A percentile compares a stretch with the other conserved stretches of the same genome.
Evolutionary conservation across 2,329 filamentous ascomycete species (phyloP).

Genomic region (Dactylellina drechsleri): DNA sequence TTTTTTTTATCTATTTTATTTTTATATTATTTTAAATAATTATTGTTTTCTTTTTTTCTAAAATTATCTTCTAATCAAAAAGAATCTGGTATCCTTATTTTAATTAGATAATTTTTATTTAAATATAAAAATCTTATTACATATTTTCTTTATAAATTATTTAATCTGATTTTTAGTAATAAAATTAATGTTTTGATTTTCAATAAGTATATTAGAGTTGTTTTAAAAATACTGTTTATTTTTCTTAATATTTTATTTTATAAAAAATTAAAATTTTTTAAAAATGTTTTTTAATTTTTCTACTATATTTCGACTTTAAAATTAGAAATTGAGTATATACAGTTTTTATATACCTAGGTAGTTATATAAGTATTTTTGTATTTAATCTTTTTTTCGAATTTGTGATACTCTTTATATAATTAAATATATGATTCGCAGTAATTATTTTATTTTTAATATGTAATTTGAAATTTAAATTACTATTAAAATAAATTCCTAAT

Average conservation of each 20-base stretch:
- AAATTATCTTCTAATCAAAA: no score
- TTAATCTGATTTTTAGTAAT: constrained; percentile 9
- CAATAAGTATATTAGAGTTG: constrained; percentile 8
- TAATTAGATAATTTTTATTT: constrained; percentile 1
- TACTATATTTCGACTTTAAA: neutral
- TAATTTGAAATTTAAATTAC: constrained; percentile 9
- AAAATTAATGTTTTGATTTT: constrained; percentile 5
- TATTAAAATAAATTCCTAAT: constrained; percentile 16
- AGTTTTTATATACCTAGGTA: neutral
- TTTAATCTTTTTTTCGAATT: neutral
- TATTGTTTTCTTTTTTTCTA: no score
- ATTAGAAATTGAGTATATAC: neutral
- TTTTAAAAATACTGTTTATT: constrained; percentile 11
- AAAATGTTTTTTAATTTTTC: neutral
- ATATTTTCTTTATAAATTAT: no score
- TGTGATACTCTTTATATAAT: constrained; percentile 4
- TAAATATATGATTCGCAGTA: no score
- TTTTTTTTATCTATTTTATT: neutral
- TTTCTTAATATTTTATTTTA: constrained; percentile 1
- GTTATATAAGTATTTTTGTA: neutral
- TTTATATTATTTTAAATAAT: neutral
- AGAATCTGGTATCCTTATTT: no score
- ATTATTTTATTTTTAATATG: constrained; percentile 19
- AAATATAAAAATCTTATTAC: constrained; percentile 13
- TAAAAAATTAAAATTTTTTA: neutral